Percentiles rank a stretch among this genome's conserved stretches.
Conservation (phyloP, 2,329 filamentous ascomycete species). For the Fusarium neocosmosporiellum region DNA sequence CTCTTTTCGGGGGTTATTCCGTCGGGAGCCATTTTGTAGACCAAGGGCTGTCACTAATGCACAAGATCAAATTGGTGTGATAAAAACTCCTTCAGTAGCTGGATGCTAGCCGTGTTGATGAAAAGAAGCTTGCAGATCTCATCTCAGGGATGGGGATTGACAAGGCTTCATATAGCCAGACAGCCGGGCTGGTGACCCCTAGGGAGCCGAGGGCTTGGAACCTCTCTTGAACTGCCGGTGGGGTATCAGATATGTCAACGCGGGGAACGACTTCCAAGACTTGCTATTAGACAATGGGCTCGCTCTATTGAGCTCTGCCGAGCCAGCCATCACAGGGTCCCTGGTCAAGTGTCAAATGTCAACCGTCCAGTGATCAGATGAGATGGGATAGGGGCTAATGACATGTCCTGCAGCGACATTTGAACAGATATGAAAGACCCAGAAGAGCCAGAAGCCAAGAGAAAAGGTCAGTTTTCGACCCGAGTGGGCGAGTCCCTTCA, state of each 20-base stretch:
- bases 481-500: background rate
- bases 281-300: background rate
- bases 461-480: background rate
- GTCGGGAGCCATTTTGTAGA: background rate
- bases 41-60: background rate
- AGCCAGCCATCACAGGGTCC: background rate
- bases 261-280: background rate
- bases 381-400: background rate
- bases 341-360: background rate
- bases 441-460: background rate
- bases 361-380: background rate
- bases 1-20: background rate
- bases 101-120: background rate
- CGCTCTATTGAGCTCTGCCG: background rate
- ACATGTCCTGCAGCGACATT: background rate
- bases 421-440: background rate
- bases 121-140: background rate
- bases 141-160: background rate
- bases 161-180: background rate
- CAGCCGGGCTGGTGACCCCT: background rate
- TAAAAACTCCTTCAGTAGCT: background rate
- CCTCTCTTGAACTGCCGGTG: background rate
- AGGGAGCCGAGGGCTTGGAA: background rate
- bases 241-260: background rate
- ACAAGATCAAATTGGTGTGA: background rate